A percentile compares a stretch with the other conserved stretches of the same genome.
These are phyloP conservation scores for Polysphondylium violaceum DNA, from an alignment of 78 protist species.

Conservation along the genomic window DNA sequence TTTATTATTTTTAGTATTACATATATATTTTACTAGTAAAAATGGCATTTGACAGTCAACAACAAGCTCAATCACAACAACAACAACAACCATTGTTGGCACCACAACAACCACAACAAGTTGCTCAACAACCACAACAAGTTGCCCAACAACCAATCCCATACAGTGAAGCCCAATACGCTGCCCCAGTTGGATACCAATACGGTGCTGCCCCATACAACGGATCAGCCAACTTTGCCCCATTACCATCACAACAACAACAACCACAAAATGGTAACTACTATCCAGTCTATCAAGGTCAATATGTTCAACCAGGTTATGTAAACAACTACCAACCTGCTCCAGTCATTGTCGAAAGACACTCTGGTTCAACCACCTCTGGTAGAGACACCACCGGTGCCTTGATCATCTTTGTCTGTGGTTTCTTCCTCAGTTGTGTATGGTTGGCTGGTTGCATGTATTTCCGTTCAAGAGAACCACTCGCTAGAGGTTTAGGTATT, in stretches of 20 bases:
- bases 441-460: conserved; percentile 31
- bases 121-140: not conserved
- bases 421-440: conserved; percentile 16
- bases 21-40: no score
- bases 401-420: conserved; percentile 2
- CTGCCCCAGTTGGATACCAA: no score
- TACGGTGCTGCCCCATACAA: no score
- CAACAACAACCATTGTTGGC: conserved; percentile 21
- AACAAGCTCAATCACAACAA: not conserved
- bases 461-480: conserved; percentile 1
- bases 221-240: no score
- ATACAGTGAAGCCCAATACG: no score
- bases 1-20: no score
- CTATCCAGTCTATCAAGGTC: no score
- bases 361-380: not conserved
- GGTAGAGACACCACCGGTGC: conserved; percentile 25
- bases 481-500: conserved; percentile 25
- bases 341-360: conserved; percentile 7
- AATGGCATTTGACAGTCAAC: no score
- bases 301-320: conserved; percentile 13
- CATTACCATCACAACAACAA: not conserved
- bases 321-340: conserved; percentile 17
- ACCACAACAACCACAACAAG: conserved; percentile 8
- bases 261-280: not conserved
- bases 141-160: not conserved